A percentile compares a stretch with the other conserved stretches of the same genome.
Conservation (phyloP, 495 filamentous ascomycete genomes). For the Aspergillus haitiensis region DNA sequence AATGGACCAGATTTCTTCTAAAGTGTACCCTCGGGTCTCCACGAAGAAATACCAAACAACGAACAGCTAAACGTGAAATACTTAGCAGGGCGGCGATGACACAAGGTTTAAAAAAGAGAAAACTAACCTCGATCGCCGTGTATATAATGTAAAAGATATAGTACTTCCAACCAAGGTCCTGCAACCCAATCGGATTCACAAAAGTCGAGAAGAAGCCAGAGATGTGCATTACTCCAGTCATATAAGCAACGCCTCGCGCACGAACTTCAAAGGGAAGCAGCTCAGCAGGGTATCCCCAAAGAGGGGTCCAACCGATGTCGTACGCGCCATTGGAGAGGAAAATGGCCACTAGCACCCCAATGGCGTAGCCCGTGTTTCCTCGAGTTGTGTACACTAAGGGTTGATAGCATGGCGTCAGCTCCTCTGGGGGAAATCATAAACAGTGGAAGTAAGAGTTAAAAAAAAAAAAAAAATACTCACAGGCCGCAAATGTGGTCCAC, state of each 20-base stretch:
- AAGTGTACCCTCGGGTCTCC: conserved; percentile 1
- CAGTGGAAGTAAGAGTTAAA: too few species aligned
- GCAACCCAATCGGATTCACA: conserved; percentile 3
- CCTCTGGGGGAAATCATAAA: too few species aligned
- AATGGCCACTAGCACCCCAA: conserved; percentile 9
- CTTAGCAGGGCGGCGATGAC: background rate
- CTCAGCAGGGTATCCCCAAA: conserved; percentile 12
- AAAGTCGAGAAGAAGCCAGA: conserved; percentile 12
- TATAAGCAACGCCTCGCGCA: conserved; percentile 5
- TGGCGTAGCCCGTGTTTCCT: conserved; percentile 1
- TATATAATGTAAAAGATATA: conserved; percentile 11
- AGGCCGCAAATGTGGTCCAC: conserved; percentile 10
- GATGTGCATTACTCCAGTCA: conserved; percentile 12
- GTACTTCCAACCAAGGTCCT: conserved; percentile 2
- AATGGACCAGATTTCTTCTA: conserved; percentile 8
- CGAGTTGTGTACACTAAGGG: conserved; percentile 6
- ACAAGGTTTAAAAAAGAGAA: background rate
- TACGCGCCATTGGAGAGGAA: conserved; percentile 14
- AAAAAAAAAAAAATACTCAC: background rate
- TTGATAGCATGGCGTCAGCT: background rate
- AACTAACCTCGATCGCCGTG: background rate
- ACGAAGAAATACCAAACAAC: conserved; percentile 10
- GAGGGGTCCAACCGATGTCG: conserved; percentile 12
- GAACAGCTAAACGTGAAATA: background rate
- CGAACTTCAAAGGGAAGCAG: conserved; percentile 6